Evolutionary conservation across 2,329 filamentous ascomycete genomes (phyloP), one percentile per base, ranked within the genome.

Genomic region (Trichoderma asperellum): DNA sequence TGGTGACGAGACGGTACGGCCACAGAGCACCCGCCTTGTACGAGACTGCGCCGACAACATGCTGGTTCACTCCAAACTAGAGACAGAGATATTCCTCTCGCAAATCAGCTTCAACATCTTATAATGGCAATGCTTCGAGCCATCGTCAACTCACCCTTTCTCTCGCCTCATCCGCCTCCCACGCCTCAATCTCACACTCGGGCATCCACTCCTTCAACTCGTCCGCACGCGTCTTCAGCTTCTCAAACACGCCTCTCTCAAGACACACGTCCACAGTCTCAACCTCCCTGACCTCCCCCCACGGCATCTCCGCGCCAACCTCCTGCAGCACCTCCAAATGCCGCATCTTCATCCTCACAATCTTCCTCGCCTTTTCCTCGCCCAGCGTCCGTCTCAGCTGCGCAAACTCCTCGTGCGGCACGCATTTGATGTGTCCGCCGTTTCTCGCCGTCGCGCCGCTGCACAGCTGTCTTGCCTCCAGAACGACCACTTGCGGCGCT

Each of bases 401-500:
- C 2, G 75, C 73, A 62, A 83, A 85, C 55, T 81, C 75, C 64
- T 81, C 79, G 69, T 85, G 81, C 2, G 83, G 81, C 3, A 77
- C 76, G 32, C 78, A 75, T 74, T 86, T 85, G 70, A 86, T 81
- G 73, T 85, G 84, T 0, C 84, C 85, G 24, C 84, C 85, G 70
- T 87, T 87, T 60, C 86, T 80, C 1, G 83, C 85, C 10, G 86
- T 87, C 3, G 85, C 86, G 18, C 86, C 85, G 11, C 81, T 83
- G 71, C 83, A 85, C 8, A 84, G 73, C 53, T 80, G 75, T 1
- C 86, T 77, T 2, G 85, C 84, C 71, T 88, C 86, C n/a, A 87
- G 75, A 10, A 87, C 81, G 2, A 84, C 79, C 5, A 87, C 76
- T 4, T 32, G 35, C 4, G 55, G 55, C 11, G 7, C 53, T 5